A percentile compares a stretch with the other conserved stretches of the same genome.
Conservation (phyloP, 192 early-diverging fungal species). For the Pilobolus umbonatus region DNA sequence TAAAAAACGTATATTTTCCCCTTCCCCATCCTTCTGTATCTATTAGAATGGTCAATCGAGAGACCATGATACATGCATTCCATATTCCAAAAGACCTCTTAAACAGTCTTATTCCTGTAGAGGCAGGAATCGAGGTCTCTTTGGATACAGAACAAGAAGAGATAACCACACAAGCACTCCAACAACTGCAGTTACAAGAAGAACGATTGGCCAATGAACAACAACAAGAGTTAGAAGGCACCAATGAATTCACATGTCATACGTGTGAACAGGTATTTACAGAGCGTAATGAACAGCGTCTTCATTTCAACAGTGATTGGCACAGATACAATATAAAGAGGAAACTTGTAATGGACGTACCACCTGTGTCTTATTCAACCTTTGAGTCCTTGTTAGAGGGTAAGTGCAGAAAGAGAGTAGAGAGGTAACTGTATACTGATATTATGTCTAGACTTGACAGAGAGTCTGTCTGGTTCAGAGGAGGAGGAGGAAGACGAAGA, state of each 20-base stretch:
- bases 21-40: no score
- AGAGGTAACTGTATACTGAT: neutral
- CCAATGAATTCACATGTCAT: conserved; percentile 40
- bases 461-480: conserved; percentile 50
- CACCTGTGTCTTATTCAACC: conserved; percentile 38
- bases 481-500: conserved; percentile 23
- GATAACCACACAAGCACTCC: conserved; percentile 3
- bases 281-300: conserved; percentile 36
- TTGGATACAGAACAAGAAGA: neutral
- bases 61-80: neutral
- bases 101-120: neutral
- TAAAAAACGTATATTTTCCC: no score
- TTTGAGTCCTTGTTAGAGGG: conserved; percentile 52
- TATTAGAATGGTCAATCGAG: neutral
- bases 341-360: conserved; percentile 24
- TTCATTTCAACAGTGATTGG: conserved; percentile 50
- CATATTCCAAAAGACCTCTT: conserved; percentile 11
- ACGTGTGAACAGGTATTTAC: conserved; percentile 39
- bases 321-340: conserved; percentile 57
- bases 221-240: conserved; percentile 14
- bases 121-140: neutral
- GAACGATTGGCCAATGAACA: conserved; percentile 10
- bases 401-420: neutral
- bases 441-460: conserved; percentile 26
- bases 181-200: conserved; percentile 14